phyloP scores from a whole-genome alignment of 2,329 filamentous ascomycete species.

The Arthrobotrys entomopaga region DNA sequence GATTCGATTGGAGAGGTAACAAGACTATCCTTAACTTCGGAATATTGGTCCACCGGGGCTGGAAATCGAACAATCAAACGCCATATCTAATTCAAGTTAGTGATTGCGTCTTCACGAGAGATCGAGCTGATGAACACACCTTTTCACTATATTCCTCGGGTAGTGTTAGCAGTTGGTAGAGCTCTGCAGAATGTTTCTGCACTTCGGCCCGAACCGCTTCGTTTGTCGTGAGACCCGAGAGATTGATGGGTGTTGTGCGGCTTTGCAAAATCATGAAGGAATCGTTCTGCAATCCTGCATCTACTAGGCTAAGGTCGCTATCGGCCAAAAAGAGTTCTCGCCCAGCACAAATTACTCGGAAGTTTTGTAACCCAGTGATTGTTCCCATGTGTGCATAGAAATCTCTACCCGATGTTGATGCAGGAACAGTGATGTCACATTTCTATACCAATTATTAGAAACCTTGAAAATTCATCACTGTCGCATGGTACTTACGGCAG shows the following conservation, averaged over 20 bases:
- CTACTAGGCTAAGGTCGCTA: slow-evolving; percentile 55
- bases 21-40: slow-evolving; percentile 44
- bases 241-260: slow-evolving; percentile 35
- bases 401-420: slow-evolving; percentile 29
- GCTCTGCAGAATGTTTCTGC: slow-evolving; percentile 80
- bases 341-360: slow-evolving; percentile 56
- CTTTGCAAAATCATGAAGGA: slow-evolving; percentile 54
- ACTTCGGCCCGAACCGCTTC: slow-evolving; percentile 78
- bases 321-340: slow-evolving; percentile 57
- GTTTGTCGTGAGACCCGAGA: slow-evolving; percentile 40
- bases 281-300: slow-evolving; percentile 55
- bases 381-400: slow-evolving; percentile 39
- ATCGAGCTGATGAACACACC: slow-evolving; percentile 6
- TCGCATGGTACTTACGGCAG: slow-evolving; percentile 18
- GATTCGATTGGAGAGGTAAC: slow-evolving; percentile 26
- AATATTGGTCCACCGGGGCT: slow-evolving; percentile 36
- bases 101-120: neutral
- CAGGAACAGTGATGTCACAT: slow-evolving; percentile 50
- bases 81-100: slow-evolving; percentile 38
- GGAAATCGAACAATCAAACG: slow-evolving; percentile 41
- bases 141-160: slow-evolving; percentile 63
- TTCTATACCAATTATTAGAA: slow-evolving; percentile 32
- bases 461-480: neutral
- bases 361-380: slow-evolving; percentile 52
- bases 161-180: slow-evolving; percentile 83